Percentiles rank a stretch among this genome's conserved stretches.
phyloP scores from a whole-genome alignment of 495 filamentous ascomycete genomes.

The Paragyromitra xinjiangensis region DNA sequence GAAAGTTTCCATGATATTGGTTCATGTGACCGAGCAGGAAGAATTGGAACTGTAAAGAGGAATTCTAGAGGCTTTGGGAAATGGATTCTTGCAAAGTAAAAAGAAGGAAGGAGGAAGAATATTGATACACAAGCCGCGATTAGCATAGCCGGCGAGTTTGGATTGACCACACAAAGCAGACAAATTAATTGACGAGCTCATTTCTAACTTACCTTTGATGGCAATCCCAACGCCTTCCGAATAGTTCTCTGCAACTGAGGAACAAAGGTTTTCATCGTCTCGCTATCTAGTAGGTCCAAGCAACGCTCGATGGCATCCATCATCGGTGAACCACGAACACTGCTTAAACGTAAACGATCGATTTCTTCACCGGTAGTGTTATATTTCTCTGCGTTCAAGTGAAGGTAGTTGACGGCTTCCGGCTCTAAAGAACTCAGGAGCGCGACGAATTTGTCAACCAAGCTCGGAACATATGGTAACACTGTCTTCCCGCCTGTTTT shows the following conservation, averaged over 20 bases:
- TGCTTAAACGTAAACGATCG: conserved; percentile 81
- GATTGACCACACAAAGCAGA: neutral
- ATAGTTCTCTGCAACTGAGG: conserved; percentile 77
- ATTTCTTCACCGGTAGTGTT: conserved; percentile 82
- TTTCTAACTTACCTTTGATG: conserved; percentile 69
- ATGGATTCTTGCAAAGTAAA: neutral
- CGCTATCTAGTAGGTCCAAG: conserved; percentile 81
- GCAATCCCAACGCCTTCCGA: conserved; percentile 85
- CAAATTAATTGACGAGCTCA: neutral
- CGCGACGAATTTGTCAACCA: conserved; percentile 80
- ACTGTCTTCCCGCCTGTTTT: conserved; percentile 81
- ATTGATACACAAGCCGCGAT: neutral
- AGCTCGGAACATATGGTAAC: conserved; percentile 78
- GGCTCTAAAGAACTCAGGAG: conserved; percentile 87
- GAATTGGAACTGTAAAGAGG: neutral
- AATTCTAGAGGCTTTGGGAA: neutral
- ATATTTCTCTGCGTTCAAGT: conserved; percentile 87
- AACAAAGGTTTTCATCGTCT: conserved; percentile 76
- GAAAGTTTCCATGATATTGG: neutral
- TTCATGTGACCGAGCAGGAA: neutral
- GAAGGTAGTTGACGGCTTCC: conserved; percentile 85
- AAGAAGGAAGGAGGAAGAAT: neutral
- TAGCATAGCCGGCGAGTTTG: neutral
- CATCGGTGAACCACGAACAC: conserved; percentile 84
- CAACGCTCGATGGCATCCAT: conserved; percentile 93